phyloP scores from a whole-genome alignment of 1,284 basidiomycete genomes.

The Inonotus obliquus region DNA sequence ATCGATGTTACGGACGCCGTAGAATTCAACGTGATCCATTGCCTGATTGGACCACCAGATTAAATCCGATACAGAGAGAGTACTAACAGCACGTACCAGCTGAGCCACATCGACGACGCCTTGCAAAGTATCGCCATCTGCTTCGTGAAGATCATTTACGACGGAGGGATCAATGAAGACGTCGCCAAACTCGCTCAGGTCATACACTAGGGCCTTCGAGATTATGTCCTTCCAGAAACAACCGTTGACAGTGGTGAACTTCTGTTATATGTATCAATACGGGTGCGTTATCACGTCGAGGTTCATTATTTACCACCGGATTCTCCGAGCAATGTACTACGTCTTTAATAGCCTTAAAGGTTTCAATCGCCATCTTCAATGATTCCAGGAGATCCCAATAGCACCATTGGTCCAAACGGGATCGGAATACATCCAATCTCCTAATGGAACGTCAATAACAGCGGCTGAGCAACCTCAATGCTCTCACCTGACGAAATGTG shows the following conservation, averaged over 20 bases:
- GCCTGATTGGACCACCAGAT: background rate
- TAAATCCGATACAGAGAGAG: background rate
- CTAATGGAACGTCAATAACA: background rate
- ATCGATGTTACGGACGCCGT: background rate
- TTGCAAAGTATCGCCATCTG: background rate
- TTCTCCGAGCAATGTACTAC: background rate
- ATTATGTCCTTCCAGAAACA: constrained; percentile 1
- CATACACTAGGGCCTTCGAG: background rate
- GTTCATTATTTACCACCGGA: background rate
- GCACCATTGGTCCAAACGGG: background rate
- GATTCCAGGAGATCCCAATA: background rate
- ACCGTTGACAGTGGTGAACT: background rate
- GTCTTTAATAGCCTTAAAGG: background rate
- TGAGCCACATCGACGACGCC: constrained; percentile 6
- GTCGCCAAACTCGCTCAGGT: background rate
- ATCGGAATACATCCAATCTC: background rate
- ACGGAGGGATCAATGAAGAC: background rate
- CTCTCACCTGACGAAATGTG: background rate
- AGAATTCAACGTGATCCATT: background rate
- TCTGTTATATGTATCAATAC: too few relatives aligned
- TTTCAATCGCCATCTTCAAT: background rate
- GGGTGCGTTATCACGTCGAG: too few relatives aligned
- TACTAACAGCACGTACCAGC: background rate
- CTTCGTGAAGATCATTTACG: background rate
- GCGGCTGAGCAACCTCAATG: background rate